phyloP scores from a whole-genome alignment of 345 rosid species.

The Linum lewisii region DNA sequence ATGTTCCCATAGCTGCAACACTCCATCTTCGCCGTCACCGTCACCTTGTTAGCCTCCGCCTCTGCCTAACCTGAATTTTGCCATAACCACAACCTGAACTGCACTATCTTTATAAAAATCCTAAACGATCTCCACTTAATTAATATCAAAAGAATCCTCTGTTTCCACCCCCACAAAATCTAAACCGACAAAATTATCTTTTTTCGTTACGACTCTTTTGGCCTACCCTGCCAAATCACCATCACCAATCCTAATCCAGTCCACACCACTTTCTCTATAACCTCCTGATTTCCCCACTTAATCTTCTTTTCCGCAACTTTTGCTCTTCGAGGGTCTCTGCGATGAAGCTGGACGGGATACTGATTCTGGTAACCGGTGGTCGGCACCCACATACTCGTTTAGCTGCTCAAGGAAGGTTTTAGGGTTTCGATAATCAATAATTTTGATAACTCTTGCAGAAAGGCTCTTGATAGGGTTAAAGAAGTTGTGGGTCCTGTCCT shows the following conservation, averaged over 20 bases:
- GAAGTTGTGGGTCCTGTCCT: conserved; percentile 74
- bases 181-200: no score
- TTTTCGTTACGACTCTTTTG: background rate
- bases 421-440: conserved; percentile 75
- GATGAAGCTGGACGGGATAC: conserved; percentile 36
- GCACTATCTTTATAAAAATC: no score
- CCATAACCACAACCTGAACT: no score
- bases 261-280: background rate
- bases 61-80: no score
- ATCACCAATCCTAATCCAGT: background rate
- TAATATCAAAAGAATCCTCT: no score
- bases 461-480: conserved; percentile 72
- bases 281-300: background rate
- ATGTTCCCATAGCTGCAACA: no score
- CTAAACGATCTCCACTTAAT: no score
- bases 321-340: conserved; percentile 1
- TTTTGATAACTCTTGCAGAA: conserved; percentile 62
- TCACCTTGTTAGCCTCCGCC: no score
- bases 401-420: conserved; percentile 72
- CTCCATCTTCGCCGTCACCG: no score
- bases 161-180: no score
- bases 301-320: no score
- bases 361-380: conserved; percentile 91
- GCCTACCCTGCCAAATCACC: background rate
- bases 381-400: conserved; percentile 81